Evolutionary conservation across 1,284 basidiomycete species (phyloP), one percentile per base, ranked within the genome.

Genomic region (Exsudoporus floridanus): DNA sequence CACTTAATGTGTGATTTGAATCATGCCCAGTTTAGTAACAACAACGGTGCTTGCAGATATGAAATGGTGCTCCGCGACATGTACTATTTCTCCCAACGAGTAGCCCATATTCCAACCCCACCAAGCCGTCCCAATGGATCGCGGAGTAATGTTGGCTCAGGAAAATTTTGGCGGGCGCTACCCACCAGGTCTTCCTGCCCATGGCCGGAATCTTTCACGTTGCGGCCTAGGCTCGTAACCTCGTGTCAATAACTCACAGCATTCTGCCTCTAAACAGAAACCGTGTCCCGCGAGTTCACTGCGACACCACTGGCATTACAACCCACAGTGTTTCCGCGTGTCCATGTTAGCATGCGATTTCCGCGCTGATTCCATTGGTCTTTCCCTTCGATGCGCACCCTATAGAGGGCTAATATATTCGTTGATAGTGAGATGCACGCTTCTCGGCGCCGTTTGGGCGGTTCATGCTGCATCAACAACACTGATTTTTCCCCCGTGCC

Each of bases 281-380:
- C n/a, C 16, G 5, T 13, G 37, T 53, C 46, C 51, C 36, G 47
- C 45, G 51, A 52, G 28, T 53, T 58, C 62, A 54, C 39, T 52
- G 40, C 38, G 49, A 50, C 21, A 27, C 40, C 49, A 52, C 52
- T 63, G 44, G 14, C 27, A 54, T 50, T 61, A 46, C 63, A 54
- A 54, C 52, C 59, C 63, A 42, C 44, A 25, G 23, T 59, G 58
- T 53, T 63, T 52, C 63, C 56, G 63, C 61, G 33, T 64, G 65
- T 53, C 47, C 34, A 7, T 10, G 14, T 27, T 47, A 50, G 37
- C 63, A 62, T 49, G 63, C 61, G 51, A 54, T 45, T 46, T 56
- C 61, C 62, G 50, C 30, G 54, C 50, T 35, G 37, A 40, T 46
- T 40, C 37, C 44, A 52, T 44, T 13, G 43, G 31, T 46, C 49